Evolutionary conservation across 1,284 basidiomycete species (phyloP).

Genomic region (Pseudozyma hubeiensis): DNA sequence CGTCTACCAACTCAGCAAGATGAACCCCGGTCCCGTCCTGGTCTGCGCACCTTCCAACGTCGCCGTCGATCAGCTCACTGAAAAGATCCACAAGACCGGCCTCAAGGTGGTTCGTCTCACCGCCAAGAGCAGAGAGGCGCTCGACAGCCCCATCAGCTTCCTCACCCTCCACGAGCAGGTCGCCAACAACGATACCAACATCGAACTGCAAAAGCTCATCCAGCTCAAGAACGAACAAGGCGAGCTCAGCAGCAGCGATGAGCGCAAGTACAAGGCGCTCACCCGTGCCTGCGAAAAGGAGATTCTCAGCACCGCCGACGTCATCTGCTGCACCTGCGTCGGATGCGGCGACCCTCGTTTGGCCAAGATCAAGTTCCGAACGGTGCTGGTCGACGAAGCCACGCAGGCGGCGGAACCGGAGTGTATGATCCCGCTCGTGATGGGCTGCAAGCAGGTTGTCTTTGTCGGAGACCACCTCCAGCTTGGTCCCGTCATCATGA

Average conservation of each 20-base stretch:
- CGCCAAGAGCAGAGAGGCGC: conserved; percentile 95
- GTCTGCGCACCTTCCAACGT: conserved; percentile 99
- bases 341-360: conserved; percentile 95
- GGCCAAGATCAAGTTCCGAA: conserved; percentile 96
- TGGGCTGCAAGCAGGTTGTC: conserved; percentile 96
- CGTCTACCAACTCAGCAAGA: conserved; percentile 97
- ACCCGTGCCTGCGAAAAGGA: conserved; percentile 96
- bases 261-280: conserved; percentile 95
- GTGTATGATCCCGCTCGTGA: conserved; percentile 98
- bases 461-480: conserved; percentile 97
- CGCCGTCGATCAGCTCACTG: conserved; percentile 97
- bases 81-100: conserved; percentile 97
- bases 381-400: conserved; percentile 97
- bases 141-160: conserved; percentile 92
- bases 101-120: conserved; percentile 97
- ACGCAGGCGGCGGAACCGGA: conserved; percentile 98
- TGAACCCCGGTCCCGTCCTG: conserved; percentile 99
- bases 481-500: conserved; percentile 99
- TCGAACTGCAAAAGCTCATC: conserved; percentile 94
- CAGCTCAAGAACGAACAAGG: conserved; percentile 97
- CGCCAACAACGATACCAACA: conserved; percentile 81
- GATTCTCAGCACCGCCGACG: conserved; percentile 92
- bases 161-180: conserved; percentile 97
- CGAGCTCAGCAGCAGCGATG: conserved; percentile 93
- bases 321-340: conserved; percentile 98